Base-by-base conservation (phyloP, 2,329 filamentous ascomycete genomes). In the Hirsutella thompsonii region DNA sequence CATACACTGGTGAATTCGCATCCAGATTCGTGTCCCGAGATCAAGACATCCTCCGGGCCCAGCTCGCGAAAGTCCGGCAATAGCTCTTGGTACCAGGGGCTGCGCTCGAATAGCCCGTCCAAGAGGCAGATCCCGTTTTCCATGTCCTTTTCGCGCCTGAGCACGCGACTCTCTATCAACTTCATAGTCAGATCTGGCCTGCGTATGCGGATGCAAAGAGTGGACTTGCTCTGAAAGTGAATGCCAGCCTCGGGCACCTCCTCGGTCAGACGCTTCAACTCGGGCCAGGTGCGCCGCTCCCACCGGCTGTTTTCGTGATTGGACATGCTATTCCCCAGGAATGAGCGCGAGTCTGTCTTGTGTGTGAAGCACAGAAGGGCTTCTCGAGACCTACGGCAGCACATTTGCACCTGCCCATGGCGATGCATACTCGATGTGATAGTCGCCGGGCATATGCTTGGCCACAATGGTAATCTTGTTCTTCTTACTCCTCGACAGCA, bases 401-500 rank as follows among this genome's bases (percentile, higher is more conserved):
- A 79, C 80, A 55, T 92, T 90, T 46, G 86, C 87, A 13, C 87
- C 87, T 3, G 87, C 87, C 83, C 85, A 93, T 1, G 86, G 87
- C 5, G 85, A 93, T 1, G 85, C 81, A 58, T 94, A 95, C 67
- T 93, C 83, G 49, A 89, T 81, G 49, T 90, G 83, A 60, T 90
- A 92, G 64, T 95, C 89, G 29, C 89, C 89, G 0, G 89, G 89
- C 82, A 94, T 92, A 57, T 94, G 83, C 55, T 90, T 93, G 5
- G 86, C 82, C 26, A 87, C 67, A 29, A 93, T 68, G 0, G 83
- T 88, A 47, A 93, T 57, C 16, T 48, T 55, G 46, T 70, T 67
- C 29, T 51, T 55, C 39, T 62, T 58, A 49, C 60, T 59, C 48
- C 60, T 68, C 5, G 69, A 62, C 28, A 74, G 59, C 36, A 70